Conservation (phyloP, 257 asterid genomes). For the Lycium ferocissimum region DNA sequence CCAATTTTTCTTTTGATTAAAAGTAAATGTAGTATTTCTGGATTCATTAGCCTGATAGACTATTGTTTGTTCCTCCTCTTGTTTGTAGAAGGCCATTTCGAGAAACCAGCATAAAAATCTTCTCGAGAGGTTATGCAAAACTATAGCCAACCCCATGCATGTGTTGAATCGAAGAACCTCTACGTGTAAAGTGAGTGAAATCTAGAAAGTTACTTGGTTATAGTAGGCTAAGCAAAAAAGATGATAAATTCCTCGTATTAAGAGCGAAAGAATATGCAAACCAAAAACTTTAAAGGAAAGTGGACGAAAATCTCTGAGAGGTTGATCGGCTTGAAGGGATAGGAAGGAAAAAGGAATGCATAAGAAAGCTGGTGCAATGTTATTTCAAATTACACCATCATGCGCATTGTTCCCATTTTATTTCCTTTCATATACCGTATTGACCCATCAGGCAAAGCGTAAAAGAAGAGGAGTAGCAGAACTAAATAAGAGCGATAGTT, state of each 20-base stretch:
- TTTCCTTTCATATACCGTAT: slow-evolving; percentile 18
- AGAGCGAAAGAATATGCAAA: background rate
- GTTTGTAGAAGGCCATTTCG: background rate
- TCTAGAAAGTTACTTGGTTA: background rate
- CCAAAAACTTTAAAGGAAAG: background rate
- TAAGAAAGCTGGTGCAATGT: background rate
- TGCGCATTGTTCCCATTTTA: background rate
- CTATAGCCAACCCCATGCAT: background rate
- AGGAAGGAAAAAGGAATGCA: background rate
- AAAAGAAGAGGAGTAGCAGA: slow-evolving; percentile 1
- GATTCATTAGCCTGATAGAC: background rate
- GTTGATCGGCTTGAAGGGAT: background rate
- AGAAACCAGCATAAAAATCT: slow-evolving; percentile 15
- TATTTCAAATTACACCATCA: background rate
- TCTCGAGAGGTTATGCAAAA: background rate
- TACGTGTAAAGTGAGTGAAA: background rate
- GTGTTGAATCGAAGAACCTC: background rate
- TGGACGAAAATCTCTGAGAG: background rate
- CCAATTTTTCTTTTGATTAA: background rate
- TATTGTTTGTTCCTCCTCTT: background rate
- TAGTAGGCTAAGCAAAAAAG: background rate
- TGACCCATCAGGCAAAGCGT: background rate
- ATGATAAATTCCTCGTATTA: background rate
- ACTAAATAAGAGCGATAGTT: background rate
- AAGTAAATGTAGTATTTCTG: slow-evolving; percentile 15